Conservation (phyloP, 352 stramenopile species). For the Globisporangium sylvaticum region DNA sequence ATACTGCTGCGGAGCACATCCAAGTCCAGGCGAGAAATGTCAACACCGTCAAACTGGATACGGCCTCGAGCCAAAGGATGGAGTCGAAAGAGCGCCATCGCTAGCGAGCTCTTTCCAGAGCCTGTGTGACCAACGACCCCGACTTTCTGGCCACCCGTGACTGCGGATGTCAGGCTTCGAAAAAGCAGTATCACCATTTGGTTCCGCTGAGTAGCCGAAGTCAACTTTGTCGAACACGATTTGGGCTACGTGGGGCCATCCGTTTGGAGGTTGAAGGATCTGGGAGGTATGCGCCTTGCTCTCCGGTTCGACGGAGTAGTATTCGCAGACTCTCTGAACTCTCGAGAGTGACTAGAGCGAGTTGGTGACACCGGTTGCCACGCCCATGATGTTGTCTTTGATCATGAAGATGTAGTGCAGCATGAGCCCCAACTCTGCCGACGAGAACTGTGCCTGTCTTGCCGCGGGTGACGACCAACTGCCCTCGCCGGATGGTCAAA, state of each 20-base stretch:
- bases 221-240: conserved; percentile 36
- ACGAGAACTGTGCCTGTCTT: conserved; percentile 6
- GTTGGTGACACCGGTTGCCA: neutral
- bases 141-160: conserved; percentile 40
- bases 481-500: neutral
- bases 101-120: conserved; percentile 51
- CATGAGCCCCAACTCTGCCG: neutral
- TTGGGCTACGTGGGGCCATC: conserved; percentile 27
- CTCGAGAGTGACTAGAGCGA: neutral
- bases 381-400: neutral
- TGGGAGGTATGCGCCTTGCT: neutral
- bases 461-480: conserved; percentile 13
- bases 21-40: conserved; percentile 44
- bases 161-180: conserved; percentile 33
- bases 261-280: neutral
- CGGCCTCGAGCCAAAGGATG: conserved; percentile 38
- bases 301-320: neutral
- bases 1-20: conserved; percentile 32
- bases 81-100: conserved; percentile 47
- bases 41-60: conserved; percentile 86
- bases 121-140: conserved; percentile 50
- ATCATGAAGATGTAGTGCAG: conserved; percentile 3
- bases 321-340: neutral
- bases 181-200: conserved; percentile 25
- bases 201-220: conserved; percentile 24